Percentiles rank a stretch among this genome's conserved stretches.
Conservation (phyloP, 2,329 filamentous ascomycete genomes). For the Colletotrichum falcatum region DNA sequence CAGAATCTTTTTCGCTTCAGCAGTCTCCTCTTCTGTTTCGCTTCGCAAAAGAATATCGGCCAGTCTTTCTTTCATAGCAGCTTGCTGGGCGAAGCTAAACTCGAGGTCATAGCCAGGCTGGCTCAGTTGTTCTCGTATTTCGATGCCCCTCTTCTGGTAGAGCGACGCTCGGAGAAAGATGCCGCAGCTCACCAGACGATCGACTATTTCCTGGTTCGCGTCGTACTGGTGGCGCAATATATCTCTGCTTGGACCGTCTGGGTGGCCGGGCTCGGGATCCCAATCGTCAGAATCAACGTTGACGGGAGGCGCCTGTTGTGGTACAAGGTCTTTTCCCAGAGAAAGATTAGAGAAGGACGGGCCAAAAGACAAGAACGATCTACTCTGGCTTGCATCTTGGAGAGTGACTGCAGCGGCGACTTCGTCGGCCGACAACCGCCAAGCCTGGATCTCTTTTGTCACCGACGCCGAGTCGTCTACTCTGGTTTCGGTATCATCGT, state of each 20-base stretch:
- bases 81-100: slow-evolving; percentile 37
- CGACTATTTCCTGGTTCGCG: slow-evolving; percentile 45
- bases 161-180: slow-evolving; percentile 45
- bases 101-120: slow-evolving; percentile 29
- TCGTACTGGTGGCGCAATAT: slow-evolving; percentile 43
- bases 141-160: slow-evolving; percentile 45
- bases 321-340: background rate
- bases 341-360: slow-evolving; percentile 12
- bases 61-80: slow-evolving; percentile 45
- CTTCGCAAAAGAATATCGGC: slow-evolving; percentile 46
- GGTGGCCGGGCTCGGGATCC: slow-evolving; percentile 45
- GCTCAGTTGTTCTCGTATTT: slow-evolving; percentile 42
- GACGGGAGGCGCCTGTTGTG: background rate
- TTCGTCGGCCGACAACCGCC: slow-evolving; percentile 46
- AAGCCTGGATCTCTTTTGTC: slow-evolving; percentile 44
- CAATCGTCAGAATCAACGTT: slow-evolving; percentile 41
- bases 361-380: slow-evolving; percentile 18
- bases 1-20: slow-evolving; percentile 43
- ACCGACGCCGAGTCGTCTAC: slow-evolving; percentile 32
- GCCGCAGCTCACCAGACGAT: slow-evolving; percentile 41
- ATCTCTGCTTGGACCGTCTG: slow-evolving; percentile 41
- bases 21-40: slow-evolving; percentile 40
- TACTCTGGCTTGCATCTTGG: slow-evolving; percentile 24
- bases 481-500: slow-evolving; percentile 35
- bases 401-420: slow-evolving; percentile 45